Evolutionary conservation across 2,329 filamentous ascomycete species (phyloP), one percentile per base, ranked within the genome.

Genomic region (Endocalyx cinctus): DNA sequence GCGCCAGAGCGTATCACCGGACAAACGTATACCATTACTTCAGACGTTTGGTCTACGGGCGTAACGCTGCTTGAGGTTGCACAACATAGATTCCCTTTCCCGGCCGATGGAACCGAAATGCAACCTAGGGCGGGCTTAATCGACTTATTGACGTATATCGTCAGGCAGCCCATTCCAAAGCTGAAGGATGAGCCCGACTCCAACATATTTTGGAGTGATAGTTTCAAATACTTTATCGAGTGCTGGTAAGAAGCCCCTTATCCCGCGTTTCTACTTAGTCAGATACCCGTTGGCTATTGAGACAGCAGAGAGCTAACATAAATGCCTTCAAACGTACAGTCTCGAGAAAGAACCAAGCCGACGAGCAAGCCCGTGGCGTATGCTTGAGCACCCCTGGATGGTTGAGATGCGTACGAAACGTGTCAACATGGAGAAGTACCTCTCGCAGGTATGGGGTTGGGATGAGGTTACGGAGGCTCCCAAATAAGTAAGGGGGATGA

Each of bases 361-460:
- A 53, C 76, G 92, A 57, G 92, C 90, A 18, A 94, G 86, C 39
- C 92, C 92, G 10, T 98, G 92, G 92, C 86, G 90, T 53, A 98
- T 98, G 89, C 77, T 95, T 44, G 92, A 98, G 57, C 92, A 98
- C 64, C 92, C 92, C 2, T 98, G 92, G 92, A 95, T 98, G 82
- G 70, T 87, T 26, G 92, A 98, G 54, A 97, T 97, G 87, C 84
- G 83, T 53, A 74, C 79, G 34, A 97, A 96, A 71, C 87, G 92
- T 49, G 92, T 98, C 58, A 97, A 97, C 63, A 97, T 98, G 89
- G 79, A 79, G 46, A 85, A 88, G 53, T 98, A 96, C 63, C 74
- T 98, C 38, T 80, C 82, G 41, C 88, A 92, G 51, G 92, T 98
- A 27, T 98, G 92, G 92, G 92, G 89, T 38, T 98, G 92, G 92